These are phyloP conservation scores for Xylaria cubensis DNA, from an alignment of 495 filamentous ascomycete genomes.

Conservation along the genomic window DNA sequence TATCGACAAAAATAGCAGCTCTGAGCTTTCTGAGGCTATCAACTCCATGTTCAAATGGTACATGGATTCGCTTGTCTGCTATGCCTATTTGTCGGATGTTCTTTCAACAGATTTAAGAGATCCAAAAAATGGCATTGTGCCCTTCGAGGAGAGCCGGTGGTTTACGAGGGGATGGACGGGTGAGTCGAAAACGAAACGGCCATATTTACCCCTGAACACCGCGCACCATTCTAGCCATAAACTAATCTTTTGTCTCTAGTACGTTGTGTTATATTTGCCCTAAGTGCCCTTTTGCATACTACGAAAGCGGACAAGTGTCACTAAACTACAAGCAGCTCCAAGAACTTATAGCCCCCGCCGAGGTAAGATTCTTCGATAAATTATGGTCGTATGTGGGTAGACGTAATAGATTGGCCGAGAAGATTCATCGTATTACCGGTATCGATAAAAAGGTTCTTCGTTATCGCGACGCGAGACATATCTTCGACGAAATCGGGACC, in stretches of 20 bases:
- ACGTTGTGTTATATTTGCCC: not conserved
- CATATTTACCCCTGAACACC: not conserved
- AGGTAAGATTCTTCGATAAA: not conserved
- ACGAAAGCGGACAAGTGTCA: not conserved
- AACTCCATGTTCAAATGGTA: not conserved
- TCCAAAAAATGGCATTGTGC: not conserved
- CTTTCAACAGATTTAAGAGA: not conserved
- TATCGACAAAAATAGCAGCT: not conserved
- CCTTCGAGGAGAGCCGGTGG: not conserved
- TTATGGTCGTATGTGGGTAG: not conserved
- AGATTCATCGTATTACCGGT: not conserved
- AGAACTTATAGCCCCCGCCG: not conserved
- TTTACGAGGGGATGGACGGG: not conserved
- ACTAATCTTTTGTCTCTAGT: not conserved
- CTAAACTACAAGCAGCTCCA: conserved; percentile 7
- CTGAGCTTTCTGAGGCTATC: conserved; percentile 5
- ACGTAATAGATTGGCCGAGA: not conserved
- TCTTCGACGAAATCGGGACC: no score
- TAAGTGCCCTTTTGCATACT: not conserved
- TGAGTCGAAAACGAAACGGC: not conserved
- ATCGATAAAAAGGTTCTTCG: not conserved
- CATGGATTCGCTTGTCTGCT: not conserved
- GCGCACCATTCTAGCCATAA: not conserved
- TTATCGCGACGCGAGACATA: not conserved
- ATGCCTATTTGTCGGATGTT: not conserved